Percentiles rank a stretch among this genome's conserved stretches.
These are phyloP conservation scores for Zygosaccharomyces rouxii DNA, from an alignment of 805 yeast genomes.

Conservation along the genomic window DNA sequence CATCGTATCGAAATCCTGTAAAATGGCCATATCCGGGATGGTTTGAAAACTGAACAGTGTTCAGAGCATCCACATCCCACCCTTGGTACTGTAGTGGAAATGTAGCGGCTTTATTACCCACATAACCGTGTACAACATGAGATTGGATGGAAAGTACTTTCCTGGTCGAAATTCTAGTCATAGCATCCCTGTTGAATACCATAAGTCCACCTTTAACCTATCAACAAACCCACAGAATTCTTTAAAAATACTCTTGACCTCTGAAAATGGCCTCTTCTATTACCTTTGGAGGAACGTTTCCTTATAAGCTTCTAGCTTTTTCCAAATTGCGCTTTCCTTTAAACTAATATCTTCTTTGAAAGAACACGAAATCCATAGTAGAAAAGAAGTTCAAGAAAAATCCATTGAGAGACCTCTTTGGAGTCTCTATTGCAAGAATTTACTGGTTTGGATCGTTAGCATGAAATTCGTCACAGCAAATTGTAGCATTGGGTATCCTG, in stretches of 20 bases:
- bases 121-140: constrained; percentile 94
- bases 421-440: constrained; percentile 2
- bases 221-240: neutral
- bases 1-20: constrained; percentile 50
- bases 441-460: neutral
- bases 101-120: constrained; percentile 87
- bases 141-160: constrained; percentile 62
- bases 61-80: constrained; percentile 89
- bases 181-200: neutral
- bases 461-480: constrained; percentile 27
- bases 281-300: neutral
- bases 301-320: neutral
- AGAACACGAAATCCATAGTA: constrained; percentile 4
- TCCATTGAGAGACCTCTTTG: constrained; percentile 4
- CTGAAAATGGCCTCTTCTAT: neutral
- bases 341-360: neutral
- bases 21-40: constrained; percentile 84
- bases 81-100: constrained; percentile 82
- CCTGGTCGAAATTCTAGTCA: constrained; percentile 5
- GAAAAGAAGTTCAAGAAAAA: neutral
- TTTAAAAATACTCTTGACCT: neutral
- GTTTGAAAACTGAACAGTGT: constrained; percentile 84
- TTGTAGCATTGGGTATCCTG: constrained; percentile 60
- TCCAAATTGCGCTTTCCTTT: neutral
- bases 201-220: neutral